Conservation (phyloP, 768 basidiomycete species). For the Trametes cubensis region DNA sequence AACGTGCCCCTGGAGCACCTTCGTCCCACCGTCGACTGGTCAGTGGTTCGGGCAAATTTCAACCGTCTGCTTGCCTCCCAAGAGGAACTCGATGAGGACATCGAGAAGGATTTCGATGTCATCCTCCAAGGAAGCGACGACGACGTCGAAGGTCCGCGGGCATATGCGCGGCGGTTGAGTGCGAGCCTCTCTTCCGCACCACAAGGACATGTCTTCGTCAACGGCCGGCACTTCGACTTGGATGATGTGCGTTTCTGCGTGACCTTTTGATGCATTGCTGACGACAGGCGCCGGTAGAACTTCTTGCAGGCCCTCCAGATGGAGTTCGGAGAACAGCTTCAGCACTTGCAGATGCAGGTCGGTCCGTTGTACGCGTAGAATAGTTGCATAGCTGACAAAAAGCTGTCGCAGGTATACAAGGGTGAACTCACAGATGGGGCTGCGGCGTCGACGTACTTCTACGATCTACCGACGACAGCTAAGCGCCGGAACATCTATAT, state of each 20-base stretch:
- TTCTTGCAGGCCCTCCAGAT: conserved; percentile 66
- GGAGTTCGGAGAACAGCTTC: conserved; percentile 60
- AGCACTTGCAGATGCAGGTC: conserved; percentile 75
- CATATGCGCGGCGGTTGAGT: conserved; percentile 63
- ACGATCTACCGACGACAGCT: conserved; percentile 78
- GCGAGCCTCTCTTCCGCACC: conserved; percentile 42
- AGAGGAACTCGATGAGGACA: conserved; percentile 25
- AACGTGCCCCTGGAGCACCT: conserved; percentile 36
- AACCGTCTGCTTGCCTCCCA: conserved; percentile 39
- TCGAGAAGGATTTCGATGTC: conserved; percentile 40
- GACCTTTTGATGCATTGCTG: neutral
- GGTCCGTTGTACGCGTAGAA: conserved; percentile 18
- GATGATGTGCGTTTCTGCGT: conserved; percentile 58
- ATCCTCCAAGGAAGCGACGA: conserved; percentile 40
- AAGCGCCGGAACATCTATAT: conserved; percentile 78
- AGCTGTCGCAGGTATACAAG: conserved; percentile 49
- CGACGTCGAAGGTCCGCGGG: conserved; percentile 43
- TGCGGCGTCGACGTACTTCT: conserved; percentile 75
- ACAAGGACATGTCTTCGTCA: conserved; percentile 79
- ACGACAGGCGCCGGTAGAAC: conserved; percentile 44
- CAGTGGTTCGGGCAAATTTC: conserved; percentile 44
- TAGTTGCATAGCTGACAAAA: neutral
- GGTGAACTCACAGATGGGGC: conserved; percentile 58
- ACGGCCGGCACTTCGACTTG: conserved; percentile 78
- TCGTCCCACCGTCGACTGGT: conserved; percentile 46